Evolutionary conservation across 2,329 filamentous ascomycete genomes (phyloP).

Genomic region (Lachnellula occidentalis): DNA sequence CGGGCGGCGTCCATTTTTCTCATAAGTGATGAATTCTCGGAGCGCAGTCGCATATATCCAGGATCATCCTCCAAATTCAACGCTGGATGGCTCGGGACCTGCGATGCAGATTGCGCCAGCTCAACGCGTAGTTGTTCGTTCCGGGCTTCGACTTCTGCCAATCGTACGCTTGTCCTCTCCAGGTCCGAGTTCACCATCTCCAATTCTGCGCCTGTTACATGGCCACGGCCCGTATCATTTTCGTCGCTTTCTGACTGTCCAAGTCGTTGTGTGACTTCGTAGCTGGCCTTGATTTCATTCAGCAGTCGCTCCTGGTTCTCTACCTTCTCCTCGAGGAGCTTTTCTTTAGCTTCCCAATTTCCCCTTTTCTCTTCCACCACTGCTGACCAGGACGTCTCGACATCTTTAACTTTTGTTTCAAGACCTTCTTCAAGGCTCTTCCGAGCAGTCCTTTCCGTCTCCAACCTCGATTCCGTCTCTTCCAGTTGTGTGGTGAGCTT

Average conservation of each 20-base stretch:
- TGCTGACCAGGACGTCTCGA: conserved; percentile 83
- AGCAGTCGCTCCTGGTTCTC: conserved; percentile 89
- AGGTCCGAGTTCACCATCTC: conserved; percentile 90
- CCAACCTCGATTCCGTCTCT: conserved; percentile 72
- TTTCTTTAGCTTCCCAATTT: conserved; percentile 95
- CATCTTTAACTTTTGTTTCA: conserved; percentile 77
- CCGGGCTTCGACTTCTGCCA: conserved; percentile 86
- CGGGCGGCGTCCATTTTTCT: conserved; percentile 79
- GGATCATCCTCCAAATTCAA: conserved; percentile 81
- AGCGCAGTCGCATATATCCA: conserved; percentile 77
- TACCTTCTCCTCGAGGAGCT: conserved; percentile 83
- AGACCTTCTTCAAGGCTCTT: conserved; percentile 72
- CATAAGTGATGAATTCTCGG: conserved; percentile 87
- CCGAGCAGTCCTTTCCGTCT: conserved; percentile 67
- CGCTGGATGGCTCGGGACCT: conserved; percentile 54
- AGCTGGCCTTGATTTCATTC: conserved; percentile 93
- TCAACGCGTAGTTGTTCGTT: conserved; percentile 92
- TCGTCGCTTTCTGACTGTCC: conserved; percentile 64
- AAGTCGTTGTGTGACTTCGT: conserved; percentile 89
- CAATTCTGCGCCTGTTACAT: conserved; percentile 80
- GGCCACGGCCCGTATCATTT: conserved; percentile 48
- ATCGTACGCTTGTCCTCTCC: conserved; percentile 77
- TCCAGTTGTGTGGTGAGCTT: conserved; percentile 77
- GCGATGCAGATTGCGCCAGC: conserved; percentile 80
- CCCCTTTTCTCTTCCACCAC: conserved; percentile 90